phyloP scores from a whole-genome alignment of 2,329 filamentous ascomycete species.

The Aschersonia sp. region DNA sequence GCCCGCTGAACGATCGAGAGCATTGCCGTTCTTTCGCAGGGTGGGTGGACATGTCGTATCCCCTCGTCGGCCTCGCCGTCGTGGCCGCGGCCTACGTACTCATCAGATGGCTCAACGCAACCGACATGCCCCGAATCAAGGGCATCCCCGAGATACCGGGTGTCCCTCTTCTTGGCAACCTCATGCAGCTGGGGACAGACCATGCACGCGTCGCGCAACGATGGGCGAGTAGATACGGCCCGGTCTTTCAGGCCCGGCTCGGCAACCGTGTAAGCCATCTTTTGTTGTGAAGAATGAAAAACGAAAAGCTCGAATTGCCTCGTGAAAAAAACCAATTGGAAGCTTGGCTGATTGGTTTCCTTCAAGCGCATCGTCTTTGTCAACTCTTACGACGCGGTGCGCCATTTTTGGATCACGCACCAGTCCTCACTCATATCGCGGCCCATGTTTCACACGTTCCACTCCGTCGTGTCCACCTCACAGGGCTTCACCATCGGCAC shows the following conservation, averaged over 20 bases:
- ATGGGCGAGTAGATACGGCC: conserved; percentile 46
- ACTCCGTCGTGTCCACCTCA: conserved; percentile 60
- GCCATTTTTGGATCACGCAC: conserved; percentile 62
- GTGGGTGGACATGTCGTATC: conserved; percentile 6
- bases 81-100: conserved; percentile 9
- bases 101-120: conserved; percentile 23
- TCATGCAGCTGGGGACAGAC: conserved; percentile 42
- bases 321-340: neutral
- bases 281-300: neutral
- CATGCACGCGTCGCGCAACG: conserved; percentile 38
- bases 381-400: conserved; percentile 63
- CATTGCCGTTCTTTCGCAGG: neutral
- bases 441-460: conserved; percentile 68
- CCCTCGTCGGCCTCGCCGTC: conserved; percentile 6
- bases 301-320: neutral
- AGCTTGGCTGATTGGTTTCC: neutral
- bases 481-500: conserved; percentile 75
- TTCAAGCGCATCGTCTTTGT: conserved; percentile 57
- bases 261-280: conserved; percentile 42
- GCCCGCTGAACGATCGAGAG: too few relatives aligned
- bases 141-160: conserved; percentile 46
- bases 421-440: conserved; percentile 66
- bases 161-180: conserved; percentile 46
- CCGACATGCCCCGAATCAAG: conserved; percentile 46
- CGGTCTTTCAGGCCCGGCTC: conserved; percentile 51